phyloP scores from a whole-genome alignment of 208 protist species.

The Trypanosoma theileri region DNA sequence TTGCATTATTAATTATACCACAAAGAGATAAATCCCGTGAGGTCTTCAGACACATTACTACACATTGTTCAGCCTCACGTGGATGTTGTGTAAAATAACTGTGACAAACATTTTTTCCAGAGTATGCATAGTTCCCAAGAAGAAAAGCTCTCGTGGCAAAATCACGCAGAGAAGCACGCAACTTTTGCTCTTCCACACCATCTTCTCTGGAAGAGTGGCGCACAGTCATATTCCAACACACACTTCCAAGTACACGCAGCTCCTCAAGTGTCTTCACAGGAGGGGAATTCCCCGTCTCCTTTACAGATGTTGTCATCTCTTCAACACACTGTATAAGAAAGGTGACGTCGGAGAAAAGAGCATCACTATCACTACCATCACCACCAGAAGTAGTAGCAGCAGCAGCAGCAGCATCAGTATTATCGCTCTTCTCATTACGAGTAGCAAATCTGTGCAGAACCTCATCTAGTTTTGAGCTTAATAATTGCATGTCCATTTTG shows the following conservation, averaged over 20 bases:
- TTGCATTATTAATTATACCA: constrained; percentile 21
- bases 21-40: constrained; percentile 39
- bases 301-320: neutral
- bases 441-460: constrained; percentile 28
- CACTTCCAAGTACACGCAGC: constrained; percentile 41
- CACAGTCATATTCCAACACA: constrained; percentile 60
- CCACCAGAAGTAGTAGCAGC: too few species aligned
- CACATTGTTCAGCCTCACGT: constrained; percentile 62
- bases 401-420: too few species aligned
- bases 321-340: constrained; percentile 9
- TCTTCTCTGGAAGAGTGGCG: constrained; percentile 10
- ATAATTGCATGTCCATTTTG: constrained; percentile 13
- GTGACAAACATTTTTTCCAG: constrained; percentile 28
- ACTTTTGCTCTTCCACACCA: constrained; percentile 6
- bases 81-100: constrained; percentile 56
- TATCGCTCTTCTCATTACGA: constrained; percentile 10
- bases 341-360: constrained; percentile 14
- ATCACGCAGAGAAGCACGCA: constrained; percentile 31
- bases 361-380: constrained; percentile 1
- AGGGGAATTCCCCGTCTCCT: constrained; percentile 18
- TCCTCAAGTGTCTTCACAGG: constrained; percentile 44
- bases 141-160: constrained; percentile 58
- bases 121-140: constrained; percentile 57
- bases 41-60: constrained; percentile 82
- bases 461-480: constrained; percentile 24